These are phyloP conservation scores for Trifolium fragiferum DNA, from an alignment of 306 rosid genomes.

Conservation along the genomic window DNA sequence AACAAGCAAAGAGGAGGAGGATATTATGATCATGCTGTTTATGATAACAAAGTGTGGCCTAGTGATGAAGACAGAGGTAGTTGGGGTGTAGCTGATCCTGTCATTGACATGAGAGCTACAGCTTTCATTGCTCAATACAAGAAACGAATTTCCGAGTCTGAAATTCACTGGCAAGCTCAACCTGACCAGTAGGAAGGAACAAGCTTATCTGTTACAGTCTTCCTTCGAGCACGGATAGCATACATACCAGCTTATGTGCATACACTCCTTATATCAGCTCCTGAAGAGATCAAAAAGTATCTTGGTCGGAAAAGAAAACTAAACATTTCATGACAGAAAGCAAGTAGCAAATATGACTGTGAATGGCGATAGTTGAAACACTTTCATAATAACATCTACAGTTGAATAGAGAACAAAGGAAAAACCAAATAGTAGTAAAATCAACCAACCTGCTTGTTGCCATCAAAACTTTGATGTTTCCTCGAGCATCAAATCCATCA, in stretches of 20 bases:
- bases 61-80: slow-evolving; percentile 73
- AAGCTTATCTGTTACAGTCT: slow-evolving; percentile 97
- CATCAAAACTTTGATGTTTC: slow-evolving; percentile 97
- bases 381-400: neutral
- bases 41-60: slow-evolving; percentile 54
- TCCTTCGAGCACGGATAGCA: slow-evolving; percentile 97
- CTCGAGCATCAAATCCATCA: slow-evolving; percentile 98
- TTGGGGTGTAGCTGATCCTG: too few species aligned
- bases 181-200: too few species aligned
- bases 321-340: slow-evolving; percentile 15
- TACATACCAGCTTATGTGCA: slow-evolving; percentile 99
- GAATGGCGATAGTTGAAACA: neutral
- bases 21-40: slow-evolving; percentile 30
- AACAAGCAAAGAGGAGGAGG: too few species aligned
- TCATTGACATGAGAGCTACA: too few species aligned
- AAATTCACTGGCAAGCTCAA: too few species aligned
- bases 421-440: neutral
- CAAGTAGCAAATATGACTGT: neutral
- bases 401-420: neutral
- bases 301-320: slow-evolving; percentile 35
- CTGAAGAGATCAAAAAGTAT: slow-evolving; percentile 46
- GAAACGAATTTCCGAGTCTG: too few species aligned
- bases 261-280: slow-evolving; percentile 97
- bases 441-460: slow-evolving; percentile 95
- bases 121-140: too few species aligned